Percentiles rank a stretch among this genome's conserved stretches.
phyloP scores from a whole-genome alignment of 1,284 basidiomycete genomes.

The Rhodotorula sp. region DNA sequence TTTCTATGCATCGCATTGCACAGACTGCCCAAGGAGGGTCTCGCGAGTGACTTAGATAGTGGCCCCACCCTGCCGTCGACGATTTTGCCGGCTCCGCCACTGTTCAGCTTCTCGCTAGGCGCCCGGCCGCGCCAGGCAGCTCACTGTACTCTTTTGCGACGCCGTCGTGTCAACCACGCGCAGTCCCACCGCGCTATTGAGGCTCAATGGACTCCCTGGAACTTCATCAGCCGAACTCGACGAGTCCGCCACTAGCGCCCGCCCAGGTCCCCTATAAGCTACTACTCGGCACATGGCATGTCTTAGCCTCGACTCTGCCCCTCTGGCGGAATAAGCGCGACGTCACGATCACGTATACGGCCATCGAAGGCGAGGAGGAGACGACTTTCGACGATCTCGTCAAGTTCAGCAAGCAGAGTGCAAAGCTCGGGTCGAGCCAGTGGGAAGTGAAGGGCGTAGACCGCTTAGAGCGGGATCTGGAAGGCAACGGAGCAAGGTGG shows the following conservation, averaged over 20 bases:
- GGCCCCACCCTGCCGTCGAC: too few relatives aligned
- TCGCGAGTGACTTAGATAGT: too few relatives aligned
- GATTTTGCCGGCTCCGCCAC: too few relatives aligned
- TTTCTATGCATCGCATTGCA: too few relatives aligned
- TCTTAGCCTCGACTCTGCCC: neutral
- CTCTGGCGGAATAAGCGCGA: slow-evolving; percentile 55
- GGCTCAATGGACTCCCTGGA: too few relatives aligned
- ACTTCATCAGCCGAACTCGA: too few relatives aligned
- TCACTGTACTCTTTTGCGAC: too few relatives aligned
- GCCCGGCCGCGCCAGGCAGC: too few relatives aligned
- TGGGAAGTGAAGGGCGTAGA: slow-evolving; percentile 53
- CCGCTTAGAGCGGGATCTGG: slow-evolving; percentile 41
- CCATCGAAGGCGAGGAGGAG: slow-evolving; percentile 38
- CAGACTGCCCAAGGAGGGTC: too few relatives aligned
- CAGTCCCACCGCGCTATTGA: too few relatives aligned
- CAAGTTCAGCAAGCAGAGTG: slow-evolving; percentile 49
- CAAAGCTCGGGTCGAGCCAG: slow-evolving; percentile 43
- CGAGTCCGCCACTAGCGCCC: neutral
- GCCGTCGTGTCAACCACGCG: too few relatives aligned
- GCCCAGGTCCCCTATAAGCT: neutral
- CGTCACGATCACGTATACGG: slow-evolving; percentile 55
- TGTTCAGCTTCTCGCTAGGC: too few relatives aligned
- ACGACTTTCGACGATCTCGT: slow-evolving; percentile 53
- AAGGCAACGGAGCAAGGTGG: slow-evolving; percentile 12
- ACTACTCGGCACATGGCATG: neutral